Conservation (phyloP, 106 monocot species). For the Apostasia shenzhenica region DNA sequence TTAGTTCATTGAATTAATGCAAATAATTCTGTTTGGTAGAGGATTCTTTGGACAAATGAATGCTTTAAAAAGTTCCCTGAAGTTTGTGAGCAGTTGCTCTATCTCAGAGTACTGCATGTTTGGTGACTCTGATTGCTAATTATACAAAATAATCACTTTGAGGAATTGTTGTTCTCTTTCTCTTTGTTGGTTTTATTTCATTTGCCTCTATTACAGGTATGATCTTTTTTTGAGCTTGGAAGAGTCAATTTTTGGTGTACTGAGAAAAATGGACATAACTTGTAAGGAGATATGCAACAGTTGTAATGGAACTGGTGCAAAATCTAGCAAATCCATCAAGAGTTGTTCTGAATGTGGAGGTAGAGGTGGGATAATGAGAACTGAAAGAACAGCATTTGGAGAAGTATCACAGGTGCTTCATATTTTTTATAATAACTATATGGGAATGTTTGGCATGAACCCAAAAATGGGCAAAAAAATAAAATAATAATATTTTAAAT, state of each 20-base stretch:
- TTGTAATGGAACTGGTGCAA: constrained; percentile 85
- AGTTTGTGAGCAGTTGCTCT: too few relatives aligned
- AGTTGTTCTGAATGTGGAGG: constrained; percentile 72
- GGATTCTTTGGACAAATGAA: too few relatives aligned
- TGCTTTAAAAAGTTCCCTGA: too few relatives aligned
- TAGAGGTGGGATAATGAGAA: constrained; percentile 62
- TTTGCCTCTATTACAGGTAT: constrained; percentile 40
- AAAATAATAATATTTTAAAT: too few relatives aligned
- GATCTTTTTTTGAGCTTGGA: constrained; percentile 78
- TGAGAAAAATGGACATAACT: constrained; percentile 32
- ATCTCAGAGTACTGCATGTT: too few relatives aligned
- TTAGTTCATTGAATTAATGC: not conserved
- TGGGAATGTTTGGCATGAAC: too few relatives aligned
- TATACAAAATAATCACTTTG: too few relatives aligned
- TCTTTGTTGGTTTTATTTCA: too few relatives aligned
- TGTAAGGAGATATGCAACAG: constrained; percentile 64
- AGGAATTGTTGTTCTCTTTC: too few relatives aligned
- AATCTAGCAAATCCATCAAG: constrained; percentile 59
- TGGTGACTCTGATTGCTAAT: too few relatives aligned
- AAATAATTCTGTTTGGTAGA: not conserved
- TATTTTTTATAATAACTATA: not conserved
- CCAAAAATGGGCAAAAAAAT: too few relatives aligned
- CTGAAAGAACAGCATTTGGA: constrained; percentile 91
- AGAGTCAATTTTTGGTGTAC: constrained; percentile 81
- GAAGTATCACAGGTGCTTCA: constrained; percentile 70